Evolutionary conservation across 192 early-diverging fungal genomes (phyloP).

Genomic region (Coemansia pectinata): DNA sequence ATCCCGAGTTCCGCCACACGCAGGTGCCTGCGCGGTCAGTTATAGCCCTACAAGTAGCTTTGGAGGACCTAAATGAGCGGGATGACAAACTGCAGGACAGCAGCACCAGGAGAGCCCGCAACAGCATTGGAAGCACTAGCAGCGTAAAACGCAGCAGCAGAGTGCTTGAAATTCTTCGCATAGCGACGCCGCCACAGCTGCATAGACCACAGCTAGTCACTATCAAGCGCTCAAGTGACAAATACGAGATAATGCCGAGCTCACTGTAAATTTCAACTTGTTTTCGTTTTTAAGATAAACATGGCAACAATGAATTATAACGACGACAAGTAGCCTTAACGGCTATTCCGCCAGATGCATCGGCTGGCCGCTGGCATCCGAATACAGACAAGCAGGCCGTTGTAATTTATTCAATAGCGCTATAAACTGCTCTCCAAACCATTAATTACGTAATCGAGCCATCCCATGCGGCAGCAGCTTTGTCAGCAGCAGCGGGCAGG

Average conservation of each 20-base stretch:
- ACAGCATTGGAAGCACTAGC: constrained; percentile 3
- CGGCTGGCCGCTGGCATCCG: not conserved
- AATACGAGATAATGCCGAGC: not conserved
- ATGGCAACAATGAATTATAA: not conserved
- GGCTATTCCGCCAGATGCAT: constrained; percentile 12
- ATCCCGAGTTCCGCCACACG: not conserved
- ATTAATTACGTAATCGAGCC: not conserved
- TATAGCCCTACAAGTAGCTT: not conserved
- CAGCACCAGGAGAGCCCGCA: not conserved
- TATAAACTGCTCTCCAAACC: not conserved
- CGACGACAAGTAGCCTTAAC: not conserved
- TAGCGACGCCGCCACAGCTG: not conserved
- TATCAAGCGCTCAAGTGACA: constrained; percentile 13
- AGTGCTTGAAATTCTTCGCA: constrained; percentile 2
- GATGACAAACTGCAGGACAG: not conserved
- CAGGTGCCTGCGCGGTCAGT: not conserved
- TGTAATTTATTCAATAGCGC: not conserved
- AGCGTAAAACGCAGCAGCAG: constrained; percentile 7
- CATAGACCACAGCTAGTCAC: constrained; percentile 37
- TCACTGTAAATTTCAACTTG: not conserved
- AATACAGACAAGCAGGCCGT: not conserved
- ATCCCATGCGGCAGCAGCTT: not conserved
- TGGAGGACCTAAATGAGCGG: not conserved
- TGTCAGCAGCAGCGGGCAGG: not conserved
- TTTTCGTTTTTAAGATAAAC: not conserved